Percentiles rank a stretch among this genome's conserved stretches.
These are phyloP conservation scores for Pythium dissotocum DNA, from an alignment of 352 stramenopile genomes.

Conservation along the genomic window DNA sequence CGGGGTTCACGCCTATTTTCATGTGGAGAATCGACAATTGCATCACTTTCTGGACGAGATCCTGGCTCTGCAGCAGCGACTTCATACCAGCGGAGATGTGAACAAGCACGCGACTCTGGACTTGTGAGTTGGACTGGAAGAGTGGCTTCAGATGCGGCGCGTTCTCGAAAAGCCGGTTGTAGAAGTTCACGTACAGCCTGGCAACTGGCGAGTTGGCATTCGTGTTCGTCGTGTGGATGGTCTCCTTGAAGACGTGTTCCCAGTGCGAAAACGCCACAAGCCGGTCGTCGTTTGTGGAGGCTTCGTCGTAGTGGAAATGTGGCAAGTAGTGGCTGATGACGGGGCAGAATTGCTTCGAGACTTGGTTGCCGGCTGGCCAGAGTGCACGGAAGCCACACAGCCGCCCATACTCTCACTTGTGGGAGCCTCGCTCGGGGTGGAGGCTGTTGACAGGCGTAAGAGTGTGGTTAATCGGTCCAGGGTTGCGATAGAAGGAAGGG, in stretches of 20 bases:
- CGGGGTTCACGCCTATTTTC: constrained; percentile 65
- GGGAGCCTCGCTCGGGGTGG: too few species aligned
- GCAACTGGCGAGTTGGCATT: constrained; percentile 43
- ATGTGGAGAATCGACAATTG: constrained; percentile 58
- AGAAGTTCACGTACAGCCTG: constrained; percentile 56
- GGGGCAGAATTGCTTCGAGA: constrained; percentile 52
- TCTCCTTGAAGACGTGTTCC: constrained; percentile 64
- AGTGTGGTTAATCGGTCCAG: too few species aligned
- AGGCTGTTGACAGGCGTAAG: too few species aligned
- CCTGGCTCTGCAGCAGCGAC: constrained; percentile 49
- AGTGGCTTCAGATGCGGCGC: constrained; percentile 57
- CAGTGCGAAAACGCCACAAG: constrained; percentile 53
- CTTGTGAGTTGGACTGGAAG: constrained; percentile 57
- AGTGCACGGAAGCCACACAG: constrained; percentile 26
- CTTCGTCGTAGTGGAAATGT: constrained; percentile 45
- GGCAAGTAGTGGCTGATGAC: constrained; percentile 60
- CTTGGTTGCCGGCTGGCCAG: constrained; percentile 12
- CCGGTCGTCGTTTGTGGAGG: constrained; percentile 43
- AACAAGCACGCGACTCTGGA: constrained; percentile 62
- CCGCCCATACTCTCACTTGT: constrained; percentile 19
- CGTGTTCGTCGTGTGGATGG: constrained; percentile 41
- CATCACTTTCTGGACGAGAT: constrained; percentile 63
- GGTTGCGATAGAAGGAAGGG: too few species aligned
- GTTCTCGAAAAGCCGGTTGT: constrained; percentile 55
- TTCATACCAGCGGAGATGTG: constrained; percentile 71